These are phyloP conservation scores for Aegilops sharonensis DNA, from an alignment of 176 grass and related monocot genomes.

Conservation along the genomic window DNA sequence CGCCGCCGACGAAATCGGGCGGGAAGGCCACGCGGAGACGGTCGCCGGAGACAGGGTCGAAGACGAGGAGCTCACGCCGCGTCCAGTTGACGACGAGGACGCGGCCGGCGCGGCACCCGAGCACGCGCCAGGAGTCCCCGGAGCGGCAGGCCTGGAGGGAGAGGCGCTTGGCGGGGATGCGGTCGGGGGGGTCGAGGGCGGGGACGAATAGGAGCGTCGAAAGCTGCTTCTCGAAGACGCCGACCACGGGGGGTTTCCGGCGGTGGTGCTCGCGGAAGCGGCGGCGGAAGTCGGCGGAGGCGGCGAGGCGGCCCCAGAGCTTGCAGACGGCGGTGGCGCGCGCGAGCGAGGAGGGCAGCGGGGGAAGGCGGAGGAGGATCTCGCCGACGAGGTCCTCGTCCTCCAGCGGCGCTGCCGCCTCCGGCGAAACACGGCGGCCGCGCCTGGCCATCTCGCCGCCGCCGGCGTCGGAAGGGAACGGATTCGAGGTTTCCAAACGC, in stretches of 20 bases:
- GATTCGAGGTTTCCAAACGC: too few relatives aligned
- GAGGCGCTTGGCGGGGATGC: neutral
- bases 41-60: neutral
- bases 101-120: neutral
- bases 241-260: too few relatives aligned
- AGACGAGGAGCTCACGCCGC: neutral
- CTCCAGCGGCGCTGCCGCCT: too few relatives aligned
- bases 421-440: too few relatives aligned
- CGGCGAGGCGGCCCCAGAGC: neutral
- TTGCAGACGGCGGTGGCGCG: neutral
- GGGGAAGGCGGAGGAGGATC: too few relatives aligned
- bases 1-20: neutral
- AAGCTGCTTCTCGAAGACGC: too few relatives aligned
- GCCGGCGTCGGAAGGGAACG: too few relatives aligned
- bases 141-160: neutral
- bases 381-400: too few relatives aligned
- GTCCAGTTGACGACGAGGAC: neutral
- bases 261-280: too few relatives aligned
- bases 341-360: too few relatives aligned
- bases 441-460: too few relatives aligned
- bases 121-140: neutral
- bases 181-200: neutral
- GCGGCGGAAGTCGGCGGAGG: neutral
- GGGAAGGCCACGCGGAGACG: neutral
- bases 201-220: too few relatives aligned